These are phyloP conservation scores for Botryotinia convoluta DNA, from an alignment of 2,329 filamentous ascomycete genomes.

Conservation along the genomic window DNA sequence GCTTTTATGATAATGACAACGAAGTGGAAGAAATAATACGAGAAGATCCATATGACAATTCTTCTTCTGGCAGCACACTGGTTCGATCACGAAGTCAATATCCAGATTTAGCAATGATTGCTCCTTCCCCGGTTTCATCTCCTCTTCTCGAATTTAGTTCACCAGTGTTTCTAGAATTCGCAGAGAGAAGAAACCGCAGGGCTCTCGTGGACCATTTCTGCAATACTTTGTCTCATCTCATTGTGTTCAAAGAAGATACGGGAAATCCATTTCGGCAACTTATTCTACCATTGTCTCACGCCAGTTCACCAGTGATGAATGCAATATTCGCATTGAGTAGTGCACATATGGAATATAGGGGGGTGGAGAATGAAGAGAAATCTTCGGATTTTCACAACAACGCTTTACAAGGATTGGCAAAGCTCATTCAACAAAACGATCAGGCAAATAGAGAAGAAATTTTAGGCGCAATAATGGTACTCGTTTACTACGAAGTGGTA, in stretches of 20 bases:
- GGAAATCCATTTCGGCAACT: conserved; percentile 63
- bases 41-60: conserved; percentile 17
- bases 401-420: conserved; percentile 56
- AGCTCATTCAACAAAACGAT: conserved; percentile 52
- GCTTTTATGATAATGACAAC: conserved; percentile 24
- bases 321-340: conserved; percentile 81
- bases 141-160: conserved; percentile 49
- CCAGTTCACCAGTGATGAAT: conserved; percentile 64
- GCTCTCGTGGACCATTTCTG: conserved; percentile 62
- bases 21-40: conserved; percentile 34
- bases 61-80: conserved; percentile 21
- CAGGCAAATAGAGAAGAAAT: conserved; percentile 55
- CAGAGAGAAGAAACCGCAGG: conserved; percentile 51
- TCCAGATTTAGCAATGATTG: conserved; percentile 37
- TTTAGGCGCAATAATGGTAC: conserved; percentile 57
- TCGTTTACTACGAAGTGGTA: conserved; percentile 64
- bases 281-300: conserved; percentile 55
- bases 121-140: conserved; percentile 26
- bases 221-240: conserved; percentile 63
- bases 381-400: conserved; percentile 59
- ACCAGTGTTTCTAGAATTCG: conserved; percentile 56
- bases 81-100: conserved; percentile 33
- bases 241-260: conserved; percentile 62
- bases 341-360: conserved; percentile 73
- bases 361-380: conserved; percentile 51